A percentile compares a stretch with the other conserved stretches of the same genome.
These are phyloP conservation scores for Wickerhamiella slavikovae DNA, from an alignment of 805 yeast genomes.

Conservation along the genomic window DNA sequence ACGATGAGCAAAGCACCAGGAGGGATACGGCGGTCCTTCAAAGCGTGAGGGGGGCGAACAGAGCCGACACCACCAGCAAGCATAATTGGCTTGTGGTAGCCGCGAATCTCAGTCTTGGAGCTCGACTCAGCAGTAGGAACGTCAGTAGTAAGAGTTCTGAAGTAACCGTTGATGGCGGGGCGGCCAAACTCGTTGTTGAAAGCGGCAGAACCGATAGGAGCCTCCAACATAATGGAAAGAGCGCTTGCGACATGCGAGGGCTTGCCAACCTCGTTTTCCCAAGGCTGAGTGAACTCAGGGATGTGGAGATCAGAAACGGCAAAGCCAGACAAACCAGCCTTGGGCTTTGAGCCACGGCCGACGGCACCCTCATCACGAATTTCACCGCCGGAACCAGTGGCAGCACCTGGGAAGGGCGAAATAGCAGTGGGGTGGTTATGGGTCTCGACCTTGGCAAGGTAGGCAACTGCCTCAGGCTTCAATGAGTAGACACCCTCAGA, in stretches of 20 bases:
- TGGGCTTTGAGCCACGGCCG: slow-evolving; percentile 93
- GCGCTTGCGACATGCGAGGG: slow-evolving; percentile 88
- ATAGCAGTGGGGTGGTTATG: slow-evolving; percentile 99
- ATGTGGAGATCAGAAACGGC: slow-evolving; percentile 78
- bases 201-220: slow-evolving; percentile 95
- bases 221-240: slow-evolving; percentile 87
- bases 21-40: slow-evolving; percentile 70
- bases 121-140: slow-evolving; percentile 41
- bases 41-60: slow-evolving; percentile 77
- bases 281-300: slow-evolving; percentile 74
- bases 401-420: slow-evolving; percentile 98
- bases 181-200: slow-evolving; percentile 98
- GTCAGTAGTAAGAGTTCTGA: slow-evolving; percentile 77
- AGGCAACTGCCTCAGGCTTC: slow-evolving; percentile 59
- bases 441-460: slow-evolving; percentile 89
- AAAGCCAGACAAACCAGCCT: slow-evolving; percentile 90
- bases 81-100: slow-evolving; percentile 98
- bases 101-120: slow-evolving; percentile 65
- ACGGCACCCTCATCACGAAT: slow-evolving; percentile 99
- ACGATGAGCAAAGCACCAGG: slow-evolving; percentile 86
- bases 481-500: slow-evolving; percentile 56
- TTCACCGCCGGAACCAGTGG: slow-evolving; percentile 99
- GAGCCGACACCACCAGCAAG: slow-evolving; percentile 98
- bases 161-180: slow-evolving; percentile 91
- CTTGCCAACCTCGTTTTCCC: slow-evolving; percentile 83